Evolutionary conservation across 2,329 filamentous ascomycete species (phyloP).

Genomic region (Pseudogymnoascus sp.): DNA sequence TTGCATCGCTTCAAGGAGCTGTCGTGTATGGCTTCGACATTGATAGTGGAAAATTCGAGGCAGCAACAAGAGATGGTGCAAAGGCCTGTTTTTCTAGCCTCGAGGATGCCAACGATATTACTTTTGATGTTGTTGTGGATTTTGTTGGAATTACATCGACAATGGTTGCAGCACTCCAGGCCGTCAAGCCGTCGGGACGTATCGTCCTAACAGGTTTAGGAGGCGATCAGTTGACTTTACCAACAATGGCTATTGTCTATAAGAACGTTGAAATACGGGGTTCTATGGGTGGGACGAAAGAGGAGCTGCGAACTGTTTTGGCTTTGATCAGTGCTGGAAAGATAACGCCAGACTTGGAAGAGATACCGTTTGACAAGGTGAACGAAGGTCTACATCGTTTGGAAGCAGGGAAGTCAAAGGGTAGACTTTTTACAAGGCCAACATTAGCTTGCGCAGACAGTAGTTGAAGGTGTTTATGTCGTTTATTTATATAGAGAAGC

Average conservation of each 20-base stretch:
- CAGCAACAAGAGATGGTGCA: conserved; percentile 10
- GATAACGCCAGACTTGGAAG: conserved; percentile 12
- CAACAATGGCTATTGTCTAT: conserved; percentile 6
- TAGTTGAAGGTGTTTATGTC: background rate
- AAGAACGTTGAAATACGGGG: conserved; percentile 7
- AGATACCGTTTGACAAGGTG: conserved; percentile 12
- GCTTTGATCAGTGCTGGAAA: conserved; percentile 10
- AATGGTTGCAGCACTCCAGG: conserved; percentile 7
- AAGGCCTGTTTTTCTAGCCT: conserved; percentile 13
- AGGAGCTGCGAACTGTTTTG: conserved; percentile 9
- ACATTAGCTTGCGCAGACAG: background rate
- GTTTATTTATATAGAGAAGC: too few relatives aligned
- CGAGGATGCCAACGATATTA: conserved; percentile 2
- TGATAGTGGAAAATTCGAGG: conserved; percentile 10
- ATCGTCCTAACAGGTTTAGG: conserved; percentile 14
- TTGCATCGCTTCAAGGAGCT: conserved; percentile 13
- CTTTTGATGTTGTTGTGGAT: conserved; percentile 13
- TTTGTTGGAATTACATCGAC: conserved; percentile 13
- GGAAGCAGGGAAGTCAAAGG: conserved; percentile 8
- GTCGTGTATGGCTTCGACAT: conserved; percentile 15
- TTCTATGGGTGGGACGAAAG: conserved; percentile 10
- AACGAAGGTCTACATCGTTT: conserved; percentile 11
- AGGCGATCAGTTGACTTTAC: background rate
- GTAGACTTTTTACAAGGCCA: conserved; percentile 14
- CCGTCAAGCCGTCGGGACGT: conserved; percentile 10